phyloP scores from a whole-genome alignment of 495 filamentous ascomycete genomes.

The Ascobolus immersus region DNA sequence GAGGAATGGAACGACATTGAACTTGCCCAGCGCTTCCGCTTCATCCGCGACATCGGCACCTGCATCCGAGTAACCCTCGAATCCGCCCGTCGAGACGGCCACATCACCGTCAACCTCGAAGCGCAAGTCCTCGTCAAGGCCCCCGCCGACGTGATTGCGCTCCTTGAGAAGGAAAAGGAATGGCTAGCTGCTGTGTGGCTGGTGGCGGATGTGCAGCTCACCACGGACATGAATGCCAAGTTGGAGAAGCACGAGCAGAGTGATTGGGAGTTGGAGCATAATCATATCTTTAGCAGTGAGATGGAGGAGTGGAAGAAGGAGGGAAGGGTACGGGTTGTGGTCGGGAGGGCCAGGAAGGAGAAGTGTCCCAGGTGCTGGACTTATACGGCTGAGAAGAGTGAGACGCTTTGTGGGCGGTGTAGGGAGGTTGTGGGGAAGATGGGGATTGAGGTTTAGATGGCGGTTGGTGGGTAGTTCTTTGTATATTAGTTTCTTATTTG shows the following conservation, averaged over 20 bases:
- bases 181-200: conserved; percentile 55
- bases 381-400: conserved; percentile 34
- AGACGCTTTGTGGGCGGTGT: conserved; percentile 47
- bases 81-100: background rate
- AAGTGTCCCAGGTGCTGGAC: conserved; percentile 85
- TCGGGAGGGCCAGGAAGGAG: conserved; percentile 35
- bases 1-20: conserved; percentile 19
- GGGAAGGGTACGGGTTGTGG: conserved; percentile 23
- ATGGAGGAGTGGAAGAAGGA: conserved; percentile 24
- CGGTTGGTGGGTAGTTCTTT: no score
- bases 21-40: conserved; percentile 12
- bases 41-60: conserved; percentile 1
- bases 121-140: conserved; percentile 10
- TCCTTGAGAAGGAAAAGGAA: conserved; percentile 28
- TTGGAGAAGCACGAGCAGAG: conserved; percentile 10
- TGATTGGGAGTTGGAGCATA: conserved; percentile 16
- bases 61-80: background rate
- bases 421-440: conserved; percentile 33
- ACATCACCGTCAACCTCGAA: conserved; percentile 13
- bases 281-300: conserved; percentile 31
- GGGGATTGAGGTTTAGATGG: no score
- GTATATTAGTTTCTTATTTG: no score
- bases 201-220: conserved; percentile 39
- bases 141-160: conserved; percentile 7
- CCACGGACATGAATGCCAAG: conserved; percentile 5